Evolutionary conservation across 345 rosid genomes (phyloP), one percentile per base, ranked within the genome.

Genomic region (Cardamine resedifolia): DNA sequence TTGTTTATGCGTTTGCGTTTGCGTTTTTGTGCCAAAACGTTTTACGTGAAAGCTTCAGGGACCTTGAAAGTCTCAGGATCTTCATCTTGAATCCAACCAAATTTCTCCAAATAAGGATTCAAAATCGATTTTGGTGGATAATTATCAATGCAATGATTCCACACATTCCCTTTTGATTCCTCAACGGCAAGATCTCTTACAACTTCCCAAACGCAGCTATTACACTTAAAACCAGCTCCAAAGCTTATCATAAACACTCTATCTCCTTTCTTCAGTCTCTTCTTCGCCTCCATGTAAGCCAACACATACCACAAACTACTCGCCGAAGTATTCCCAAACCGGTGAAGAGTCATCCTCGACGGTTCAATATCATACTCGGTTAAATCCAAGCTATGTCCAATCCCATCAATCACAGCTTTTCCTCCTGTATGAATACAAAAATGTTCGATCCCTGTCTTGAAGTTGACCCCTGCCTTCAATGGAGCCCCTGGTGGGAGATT

Each of bases 281-380:
- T 83, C 74, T 95, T 95, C 0, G 96, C 99, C 36, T 87, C 96
- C 98, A 95, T 87, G 77, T 95, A 95, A 1, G 78, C 90, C 48
- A 95, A 75, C 14, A 95, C 99, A 61, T 95, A 95, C 99, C 99
- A 95, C 12, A 95, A 81, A 65, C 99, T 91, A 50, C 93, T 57
- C 0, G 99, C 96, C 0, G 99, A 95, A 3, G 99, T 95, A 86
- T 95, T 95, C 12, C 99, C 99, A 66, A 87, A 95, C 60, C 99
- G 70, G 48, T 95, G 99, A 6, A 95, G 81, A 0, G 99, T 89
- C 97, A 95, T 91, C 78, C 96, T 81, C 6, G 99, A 88, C 3
- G 99, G 99, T 75, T 95, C 99, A 6, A 95, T 67, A 47, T 94
- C 97, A 44, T 77, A 79, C 72, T 88, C 91, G 4, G 30, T 26